These are phyloP conservation scores for Waltergamsia citrina DNA, from an alignment of 2,329 filamentous ascomycete species.

Conservation along the genomic window DNA sequence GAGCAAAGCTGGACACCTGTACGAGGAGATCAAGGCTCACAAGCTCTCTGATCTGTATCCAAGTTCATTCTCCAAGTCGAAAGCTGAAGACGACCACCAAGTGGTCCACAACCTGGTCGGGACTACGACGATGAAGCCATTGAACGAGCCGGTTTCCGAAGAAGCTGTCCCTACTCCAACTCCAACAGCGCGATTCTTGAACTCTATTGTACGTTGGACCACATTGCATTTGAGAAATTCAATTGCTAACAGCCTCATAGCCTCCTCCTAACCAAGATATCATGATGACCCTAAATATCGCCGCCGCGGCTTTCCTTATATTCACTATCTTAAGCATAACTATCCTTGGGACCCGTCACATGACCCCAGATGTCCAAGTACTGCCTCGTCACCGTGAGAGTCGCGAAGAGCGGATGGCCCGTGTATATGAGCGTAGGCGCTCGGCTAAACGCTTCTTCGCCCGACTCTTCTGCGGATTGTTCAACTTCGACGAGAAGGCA, in stretches of 20 bases:
- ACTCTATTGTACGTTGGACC: not conserved
- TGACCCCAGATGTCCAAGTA: constrained; percentile 10
- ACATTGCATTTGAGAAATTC: not conserved
- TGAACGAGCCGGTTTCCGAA: too few species aligned
- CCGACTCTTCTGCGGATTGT: constrained; percentile 18
- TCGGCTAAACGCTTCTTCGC: constrained; percentile 14
- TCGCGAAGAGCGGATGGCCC: constrained; percentile 15
- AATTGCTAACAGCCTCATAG: constrained; percentile 6
- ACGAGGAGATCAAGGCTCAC: too few species aligned
- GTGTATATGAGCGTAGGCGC: constrained; percentile 14
- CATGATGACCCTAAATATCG: constrained; percentile 14
- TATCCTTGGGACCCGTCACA: constrained; percentile 13
- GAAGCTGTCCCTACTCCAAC: not conserved
- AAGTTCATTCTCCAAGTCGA: too few species aligned
- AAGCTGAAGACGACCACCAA: too few species aligned
- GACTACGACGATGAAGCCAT: too few species aligned
- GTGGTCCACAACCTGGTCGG: too few species aligned
- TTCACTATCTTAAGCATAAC: constrained; percentile 14
- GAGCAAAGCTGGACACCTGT: too few species aligned
- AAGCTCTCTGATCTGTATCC: too few species aligned
- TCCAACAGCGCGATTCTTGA: not conserved
- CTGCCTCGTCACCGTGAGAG: constrained; percentile 13
- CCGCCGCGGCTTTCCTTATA: constrained; percentile 12
- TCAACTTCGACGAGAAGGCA: constrained; percentile 19
- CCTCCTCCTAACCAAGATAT: constrained; percentile 7